A percentile compares a stretch with the other conserved stretches of the same genome.
Conservation (phyloP, 2,329 filamentous ascomycete species). For the Tolypocladium pustulatum region DNA sequence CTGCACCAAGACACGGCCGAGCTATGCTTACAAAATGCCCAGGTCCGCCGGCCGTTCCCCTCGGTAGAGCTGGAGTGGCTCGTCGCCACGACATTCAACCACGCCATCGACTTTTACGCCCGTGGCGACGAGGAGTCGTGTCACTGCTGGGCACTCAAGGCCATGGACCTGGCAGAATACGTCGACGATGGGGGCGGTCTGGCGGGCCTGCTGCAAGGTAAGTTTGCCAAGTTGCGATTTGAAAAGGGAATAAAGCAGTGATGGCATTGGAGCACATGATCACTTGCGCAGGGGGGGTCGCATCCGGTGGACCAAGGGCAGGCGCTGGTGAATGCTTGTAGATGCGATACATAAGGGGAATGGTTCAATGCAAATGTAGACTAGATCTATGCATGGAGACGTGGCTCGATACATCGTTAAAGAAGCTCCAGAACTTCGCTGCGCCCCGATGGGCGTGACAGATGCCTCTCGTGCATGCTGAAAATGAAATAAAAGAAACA, state of each 20-base stretch:
- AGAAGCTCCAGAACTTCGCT: neutral
- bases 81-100: conserved; percentile 59
- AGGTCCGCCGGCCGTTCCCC: conserved; percentile 45
- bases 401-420: neutral
- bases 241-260: neutral
- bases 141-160: conserved; percentile 51
- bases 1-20: neutral
- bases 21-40: neutral
- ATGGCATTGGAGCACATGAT: neutral
- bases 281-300: neutral
- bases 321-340: no score
- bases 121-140: conserved; percentile 42
- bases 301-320: neutral
- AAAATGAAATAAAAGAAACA: neutral
- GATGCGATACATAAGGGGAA: neutral
- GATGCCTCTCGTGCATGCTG: neutral
- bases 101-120: conserved; percentile 55
- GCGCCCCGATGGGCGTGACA: neutral
- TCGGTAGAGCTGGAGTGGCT: conserved; percentile 65
- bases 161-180: conserved; percentile 50
- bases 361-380: neutral
- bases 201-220: conserved; percentile 31
- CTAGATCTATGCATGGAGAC: neutral
- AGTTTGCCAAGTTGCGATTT: conserved; percentile 28
- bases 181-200: conserved; percentile 42